Evolutionary conservation across 139 green algal species (phyloP), one percentile per base, ranked within the genome.

Genomic region (Tetradesmus obliquus): DNA sequence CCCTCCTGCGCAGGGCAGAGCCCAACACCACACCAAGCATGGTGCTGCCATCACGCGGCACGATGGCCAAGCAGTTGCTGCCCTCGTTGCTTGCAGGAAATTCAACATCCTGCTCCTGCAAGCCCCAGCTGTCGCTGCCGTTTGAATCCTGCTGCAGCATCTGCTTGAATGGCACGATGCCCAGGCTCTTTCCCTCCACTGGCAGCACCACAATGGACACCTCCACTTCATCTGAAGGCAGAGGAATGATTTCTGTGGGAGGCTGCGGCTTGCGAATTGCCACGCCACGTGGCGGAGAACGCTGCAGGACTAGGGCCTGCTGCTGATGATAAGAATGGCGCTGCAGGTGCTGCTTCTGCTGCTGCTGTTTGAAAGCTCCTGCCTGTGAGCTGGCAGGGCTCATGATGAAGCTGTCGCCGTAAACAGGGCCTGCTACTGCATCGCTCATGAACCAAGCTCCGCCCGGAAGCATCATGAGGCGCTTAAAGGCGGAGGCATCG

Each of bases 91-190:
- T 60, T 51, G 60, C 82, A 22, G 24, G 19, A 20, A 24, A 60
- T 20, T 62, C 82, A 13, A 66, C 6, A 9, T 19, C 10, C 53
- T 71, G 69, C 53, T 57, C 53, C 51, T 57, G 32, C 79, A 69
- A 55, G 60, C 19, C 76, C 7, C 15, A 82, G 24, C 76, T 51
- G 76, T 55, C 24, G 3, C 76, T 69, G 53, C 54, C 54, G 17
- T 90, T 58, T 17, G 32, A 45, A 45, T 32, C n/a, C 4, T 89
- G 71, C 17, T 19, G n/a, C 19, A 90, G 71, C 86, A 87, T 71
- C 79, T 62, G 57, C 13, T n/a, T 55, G 57, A 86, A 86, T 22
- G 88, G 88, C 57, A 91, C 88, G n/a, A 91, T 91, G 88, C 57
- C 79, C 5, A 55, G 85, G 84, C 84, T 89, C 12, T 51, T 84